Evolutionary conservation across 23 red algal species (phyloP).

Genomic region (Gracilaria gracilis): DNA sequence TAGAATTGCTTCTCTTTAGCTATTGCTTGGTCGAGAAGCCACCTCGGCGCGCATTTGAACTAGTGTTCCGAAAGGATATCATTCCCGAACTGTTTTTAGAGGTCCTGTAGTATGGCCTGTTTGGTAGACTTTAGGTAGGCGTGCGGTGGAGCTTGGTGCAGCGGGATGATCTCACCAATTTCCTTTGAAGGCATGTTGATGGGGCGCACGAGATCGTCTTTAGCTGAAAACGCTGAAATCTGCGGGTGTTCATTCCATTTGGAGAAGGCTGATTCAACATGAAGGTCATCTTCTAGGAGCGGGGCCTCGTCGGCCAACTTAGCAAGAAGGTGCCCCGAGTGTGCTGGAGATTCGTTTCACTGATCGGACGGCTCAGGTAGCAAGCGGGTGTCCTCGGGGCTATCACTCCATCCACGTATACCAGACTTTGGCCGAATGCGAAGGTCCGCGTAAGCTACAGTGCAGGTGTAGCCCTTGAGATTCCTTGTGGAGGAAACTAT

Average conservation of each 20-base stretch:
- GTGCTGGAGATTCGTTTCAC: too few species aligned
- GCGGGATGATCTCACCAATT: not conserved
- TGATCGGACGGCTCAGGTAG: too few species aligned
- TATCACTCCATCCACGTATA: too few species aligned
- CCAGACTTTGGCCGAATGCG: too few species aligned
- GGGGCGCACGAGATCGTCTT: not conserved
- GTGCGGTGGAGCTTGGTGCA: not conserved
- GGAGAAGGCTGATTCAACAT: not conserved
- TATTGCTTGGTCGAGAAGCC: not conserved
- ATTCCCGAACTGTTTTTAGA: not conserved
- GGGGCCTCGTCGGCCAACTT: too few species aligned
- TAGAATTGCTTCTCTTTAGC: not conserved
- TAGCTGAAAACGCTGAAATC: not conserved
- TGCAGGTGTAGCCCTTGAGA: not conserved
- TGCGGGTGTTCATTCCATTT: not conserved
- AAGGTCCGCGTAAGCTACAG: slow-evolving; percentile 16
- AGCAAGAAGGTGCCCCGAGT: too few species aligned
- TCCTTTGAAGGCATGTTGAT: slow-evolving; percentile 14
- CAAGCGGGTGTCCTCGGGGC: too few species aligned
- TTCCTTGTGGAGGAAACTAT: not conserved
- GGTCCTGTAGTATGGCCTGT: not conserved
- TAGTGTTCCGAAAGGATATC: not conserved
- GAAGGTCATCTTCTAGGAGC: too few species aligned
- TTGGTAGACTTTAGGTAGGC: not conserved
- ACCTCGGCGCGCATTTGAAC: not conserved